Base-by-base conservation (phyloP, 225 moss, liverwort and hornwort genomes). In the Polytrichum formosum region DNA sequence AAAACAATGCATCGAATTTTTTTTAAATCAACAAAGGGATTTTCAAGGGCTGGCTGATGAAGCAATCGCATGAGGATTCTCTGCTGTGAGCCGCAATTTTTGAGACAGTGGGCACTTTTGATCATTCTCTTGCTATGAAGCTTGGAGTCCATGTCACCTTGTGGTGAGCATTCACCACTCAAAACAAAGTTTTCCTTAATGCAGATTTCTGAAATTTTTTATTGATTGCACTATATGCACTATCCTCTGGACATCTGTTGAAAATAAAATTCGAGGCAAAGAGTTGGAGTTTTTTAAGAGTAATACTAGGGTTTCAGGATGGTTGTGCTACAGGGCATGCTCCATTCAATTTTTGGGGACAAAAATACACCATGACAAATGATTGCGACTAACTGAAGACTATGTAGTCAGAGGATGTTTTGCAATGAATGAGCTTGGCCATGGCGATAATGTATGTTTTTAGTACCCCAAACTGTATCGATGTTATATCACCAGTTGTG, bases 391-490 rank as follows among this genome's bases (percentile, higher is more conserved):
- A 25, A 88, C 91, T 31, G 98, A 98, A 73, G 87, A 85, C 6
- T 90, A 83, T 68, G 55, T 70, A 55, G 81, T 94, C 67, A 82
- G 90, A 69, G 23, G 23, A 17, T 98, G 94, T 80, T 98, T 98
- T 78, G 87, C 94, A 22, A 94, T 98, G 98, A 98, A 85, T 58
- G 98, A 98, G 75, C 90, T 98, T 31, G 98, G 98, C 66, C 98
- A 98, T 77, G 98, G 98, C 61, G 91, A 91, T 69, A 93, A 93
- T 74, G 93, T 93, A 81, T 66, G 89, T 61, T 65, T 46, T 46
- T 16, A 16, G 46, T 13, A 9, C 13, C 46, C 46, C 46, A 46
- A 16, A 46, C 16, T 46, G 46, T 1, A 3, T 16, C 46, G 2
- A 13, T 46, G 46, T 46, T 13, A 16, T 16, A 16, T 16, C 3